Evolutionary conservation across 1,284 basidiomycete species (phyloP), one percentile per base, ranked within the genome.

Genomic region (Cystobasidium sp.): DNA sequence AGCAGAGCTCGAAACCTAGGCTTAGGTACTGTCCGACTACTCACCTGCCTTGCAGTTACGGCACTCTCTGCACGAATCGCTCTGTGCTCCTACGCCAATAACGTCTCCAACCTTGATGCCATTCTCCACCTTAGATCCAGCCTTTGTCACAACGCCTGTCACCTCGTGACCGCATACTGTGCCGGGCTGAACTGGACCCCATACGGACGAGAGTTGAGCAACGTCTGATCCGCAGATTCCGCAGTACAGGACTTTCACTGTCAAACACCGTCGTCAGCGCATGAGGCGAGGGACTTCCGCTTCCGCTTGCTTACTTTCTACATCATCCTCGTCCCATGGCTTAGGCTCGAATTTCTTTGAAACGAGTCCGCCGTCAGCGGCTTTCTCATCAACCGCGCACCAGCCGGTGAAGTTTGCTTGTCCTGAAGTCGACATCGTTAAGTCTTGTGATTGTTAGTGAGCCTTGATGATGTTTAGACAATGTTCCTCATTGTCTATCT

Each of bases 171-270:
- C 56, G 37, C 37, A 41, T 18, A 41, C 37, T 20, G 37, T n/a
- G 39, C 56, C 56, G 8, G 53, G 22, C 10, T 59, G 8, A 5
- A 41, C 39, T 59, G 37, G 56, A 5, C 37, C 56, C 56, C 56
- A 43, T 59, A n/a, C 14, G 9, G 18, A 59, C 14, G 56, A 22
- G 16, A 59, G 56, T 6, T 14, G 18, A 6, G 37, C 1, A 18
- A 39, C 16, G 43, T 59, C 56, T n/a, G 56, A 59, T 41, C 37
- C 56, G 39, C 56, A 59, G 18, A 59, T 59, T 8, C 56, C 39
- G 20, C 56, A 59, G 37, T 59, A 59, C 7, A 59, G 39, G 6
- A 59, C 31, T 6, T 39, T 31, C 6, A n/a, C 56, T 59, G 18
- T 18, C 12, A 18, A 6, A 41, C 1, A 4, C 6, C 6, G n/a